phyloP scores from a whole-genome alignment of 768 basidiomycete genomes.

The Tylopilus rubrobrunneus region DNA sequence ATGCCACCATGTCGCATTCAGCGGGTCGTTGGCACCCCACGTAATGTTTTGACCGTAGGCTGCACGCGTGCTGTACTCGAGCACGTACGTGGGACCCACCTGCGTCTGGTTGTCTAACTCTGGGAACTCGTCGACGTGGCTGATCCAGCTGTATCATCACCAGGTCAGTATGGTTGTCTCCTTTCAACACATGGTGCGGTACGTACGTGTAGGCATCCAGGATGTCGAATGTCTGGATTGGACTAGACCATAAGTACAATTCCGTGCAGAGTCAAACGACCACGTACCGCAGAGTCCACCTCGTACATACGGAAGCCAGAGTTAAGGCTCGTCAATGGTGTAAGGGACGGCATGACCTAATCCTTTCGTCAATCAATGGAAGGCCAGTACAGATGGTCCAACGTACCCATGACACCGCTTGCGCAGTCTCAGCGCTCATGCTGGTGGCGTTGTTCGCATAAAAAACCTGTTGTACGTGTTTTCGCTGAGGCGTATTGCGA shows the following conservation, averaged over 20 bases:
- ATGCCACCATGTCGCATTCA: slow-evolving; percentile 80
- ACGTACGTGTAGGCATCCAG: slow-evolving; percentile 68
- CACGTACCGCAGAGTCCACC: slow-evolving; percentile 26
- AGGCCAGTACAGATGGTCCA: too few relatives aligned
- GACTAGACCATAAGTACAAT: too few relatives aligned
- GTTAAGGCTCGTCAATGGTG: slow-evolving; percentile 64
- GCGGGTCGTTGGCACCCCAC: slow-evolving; percentile 58
- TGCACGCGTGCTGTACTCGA: slow-evolving; percentile 65
- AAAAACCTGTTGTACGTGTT: too few relatives aligned
- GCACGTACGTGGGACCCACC: slow-evolving; percentile 52
- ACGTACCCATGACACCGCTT: slow-evolving; percentile 45
- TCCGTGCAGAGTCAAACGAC: too few relatives aligned
- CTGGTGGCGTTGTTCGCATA: slow-evolving; percentile 66
- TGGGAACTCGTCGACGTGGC: slow-evolving; percentile 54
- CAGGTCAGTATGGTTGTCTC: not conserved
- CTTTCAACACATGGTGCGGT: not conserved
- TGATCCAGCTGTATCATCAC: slow-evolving; percentile 46
- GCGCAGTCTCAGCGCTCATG: slow-evolving; percentile 52
- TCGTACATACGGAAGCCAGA: slow-evolving; percentile 58
- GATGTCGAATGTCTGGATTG: slow-evolving; percentile 62
- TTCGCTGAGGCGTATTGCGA: not conserved
- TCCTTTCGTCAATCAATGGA: not conserved
- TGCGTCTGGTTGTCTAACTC: slow-evolving; percentile 50
- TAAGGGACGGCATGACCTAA: slow-evolving; percentile 50
- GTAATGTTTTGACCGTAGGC: slow-evolving; percentile 51